Percentiles rank a stretch among this genome's conserved stretches.
These are phyloP conservation scores for Arabidopsis arenosa DNA, from an alignment of 345 rosid genomes.

Conservation along the genomic window DNA sequence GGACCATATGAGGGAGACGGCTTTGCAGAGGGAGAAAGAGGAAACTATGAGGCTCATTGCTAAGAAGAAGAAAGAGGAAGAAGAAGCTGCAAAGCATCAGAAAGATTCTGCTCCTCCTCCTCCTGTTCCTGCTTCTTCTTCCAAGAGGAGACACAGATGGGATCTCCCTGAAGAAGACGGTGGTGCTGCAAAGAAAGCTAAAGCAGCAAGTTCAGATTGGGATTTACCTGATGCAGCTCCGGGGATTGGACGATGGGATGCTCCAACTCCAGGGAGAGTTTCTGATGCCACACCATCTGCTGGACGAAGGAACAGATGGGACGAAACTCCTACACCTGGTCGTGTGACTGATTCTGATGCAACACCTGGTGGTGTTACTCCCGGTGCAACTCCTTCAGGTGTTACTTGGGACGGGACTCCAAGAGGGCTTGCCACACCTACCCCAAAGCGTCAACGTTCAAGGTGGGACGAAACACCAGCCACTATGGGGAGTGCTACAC, in stretches of 20 bases:
- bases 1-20: constrained; percentile 89
- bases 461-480: constrained; percentile 99
- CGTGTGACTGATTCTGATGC: constrained; percentile 87
- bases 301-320: constrained; percentile 94
- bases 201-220: constrained; percentile 81
- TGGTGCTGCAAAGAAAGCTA: constrained; percentile 61
- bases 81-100: constrained; percentile 61
- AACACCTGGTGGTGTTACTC: constrained; percentile 83
- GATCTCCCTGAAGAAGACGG: constrained; percentile 80
- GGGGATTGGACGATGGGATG: constrained; percentile 93
- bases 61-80: constrained; percentile 81
- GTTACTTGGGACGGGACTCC: constrained; percentile 95
- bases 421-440: constrained; percentile 81
- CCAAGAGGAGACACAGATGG: constrained; percentile 96
- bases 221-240: constrained; percentile 87
- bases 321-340: constrained; percentile 98
- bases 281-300: constrained; percentile 79
- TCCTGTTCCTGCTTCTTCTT: constrained; percentile 42
- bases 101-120: constrained; percentile 50
- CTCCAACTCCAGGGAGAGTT: constrained; percentile 82
- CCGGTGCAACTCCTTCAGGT: constrained; percentile 96
- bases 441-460: constrained; percentile 91
- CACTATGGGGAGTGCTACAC: constrained; percentile 96
- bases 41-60: constrained; percentile 62
- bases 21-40: constrained; percentile 63